Conservation (phyloP, 176 grass and related monocot genomes). For the Rhynchospora pubera region DNA sequence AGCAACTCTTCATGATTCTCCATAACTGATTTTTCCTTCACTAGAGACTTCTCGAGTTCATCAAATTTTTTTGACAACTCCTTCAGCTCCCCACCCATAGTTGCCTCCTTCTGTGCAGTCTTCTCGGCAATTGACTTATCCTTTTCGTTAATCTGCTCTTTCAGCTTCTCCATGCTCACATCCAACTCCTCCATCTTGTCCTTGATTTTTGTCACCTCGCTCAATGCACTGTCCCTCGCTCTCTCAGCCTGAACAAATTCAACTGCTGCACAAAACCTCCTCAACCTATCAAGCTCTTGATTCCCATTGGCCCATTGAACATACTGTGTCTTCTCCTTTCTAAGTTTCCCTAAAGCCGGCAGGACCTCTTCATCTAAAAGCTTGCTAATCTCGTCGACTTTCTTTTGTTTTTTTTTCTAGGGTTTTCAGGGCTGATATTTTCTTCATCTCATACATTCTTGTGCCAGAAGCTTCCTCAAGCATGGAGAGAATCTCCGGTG, state of each 20-base stretch:
- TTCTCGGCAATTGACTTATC: slow-evolving; percentile 55
- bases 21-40: slow-evolving; percentile 93
- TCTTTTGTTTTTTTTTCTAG: slow-evolving; percentile 95
- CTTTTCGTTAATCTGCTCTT: slow-evolving; percentile 62
- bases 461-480: slow-evolving; percentile 95
- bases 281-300: slow-evolving; percentile 67
- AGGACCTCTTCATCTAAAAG: slow-evolving; percentile 81
- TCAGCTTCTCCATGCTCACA: slow-evolving; percentile 50
- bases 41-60: slow-evolving; percentile 54
- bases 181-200: slow-evolving; percentile 60
- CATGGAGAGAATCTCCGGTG: slow-evolving; percentile 93
- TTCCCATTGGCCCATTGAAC: slow-evolving; percentile 95
- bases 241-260: slow-evolving; percentile 82
- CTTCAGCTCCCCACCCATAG: slow-evolving; percentile 62
- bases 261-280: slow-evolving; percentile 81
- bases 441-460: slow-evolving; percentile 99
- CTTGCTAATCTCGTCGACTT: slow-evolving; percentile 93
- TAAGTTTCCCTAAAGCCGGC: slow-evolving; percentile 88
- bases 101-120: slow-evolving; percentile 72
- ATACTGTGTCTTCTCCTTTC: slow-evolving; percentile 85
- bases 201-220: slow-evolving; percentile 53
- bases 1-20: slow-evolving; percentile 73
- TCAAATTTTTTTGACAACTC: slow-evolving; percentile 65
- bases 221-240: slow-evolving; percentile 43
- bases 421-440: slow-evolving; percentile 84